phyloP scores from a whole-genome alignment of 1,284 basidiomycete species.

The Pseudozyma flocculosa region DNA sequence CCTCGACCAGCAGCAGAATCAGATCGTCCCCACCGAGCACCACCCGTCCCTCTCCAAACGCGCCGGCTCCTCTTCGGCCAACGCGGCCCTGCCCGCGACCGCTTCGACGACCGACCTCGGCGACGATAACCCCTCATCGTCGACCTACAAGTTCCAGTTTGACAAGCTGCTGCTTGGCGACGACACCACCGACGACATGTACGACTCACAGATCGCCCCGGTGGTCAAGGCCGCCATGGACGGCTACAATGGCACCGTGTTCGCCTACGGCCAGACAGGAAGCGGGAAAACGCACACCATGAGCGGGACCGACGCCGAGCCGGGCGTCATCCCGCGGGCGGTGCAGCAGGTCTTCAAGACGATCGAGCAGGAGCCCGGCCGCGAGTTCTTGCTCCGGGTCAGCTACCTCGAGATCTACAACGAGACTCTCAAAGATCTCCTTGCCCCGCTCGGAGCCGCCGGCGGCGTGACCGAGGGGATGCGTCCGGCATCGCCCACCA shows the following conservation, averaged over 20 bases:
- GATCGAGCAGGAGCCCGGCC: conserved; percentile 50
- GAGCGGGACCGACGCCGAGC: conserved; percentile 75
- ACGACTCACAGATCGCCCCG: conserved; percentile 61
- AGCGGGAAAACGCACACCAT: conserved; percentile 77
- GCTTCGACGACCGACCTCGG: conserved; percentile 12
- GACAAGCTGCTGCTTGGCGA: conserved; percentile 41
- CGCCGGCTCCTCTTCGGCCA: conserved; percentile 30
- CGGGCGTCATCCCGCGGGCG: conserved; percentile 89
- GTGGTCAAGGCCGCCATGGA: conserved; percentile 80
- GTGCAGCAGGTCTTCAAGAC: conserved; percentile 66
- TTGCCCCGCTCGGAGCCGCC: conserved; percentile 34
- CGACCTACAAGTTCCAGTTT: conserved; percentile 53
- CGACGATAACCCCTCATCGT: conserved; percentile 8
- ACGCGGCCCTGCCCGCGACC: conserved; percentile 5
- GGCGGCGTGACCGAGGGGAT: conserved; percentile 7
- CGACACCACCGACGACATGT: conserved; percentile 51
- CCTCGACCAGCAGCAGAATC: conserved; percentile 29
- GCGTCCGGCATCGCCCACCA: conserved; percentile 23
- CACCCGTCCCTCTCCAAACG: conserved; percentile 54
- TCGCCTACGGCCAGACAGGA: conserved; percentile 82
- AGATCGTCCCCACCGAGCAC: conserved; percentile 48
- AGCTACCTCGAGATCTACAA: conserved; percentile 67
- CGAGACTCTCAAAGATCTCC: conserved; percentile 64
- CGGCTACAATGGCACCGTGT: conserved; percentile 91
- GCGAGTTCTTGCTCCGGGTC: conserved; percentile 62